These are phyloP conservation scores for Pilaira anomala DNA, from an alignment of 192 early-diverging fungal species.

Conservation along the genomic window DNA sequence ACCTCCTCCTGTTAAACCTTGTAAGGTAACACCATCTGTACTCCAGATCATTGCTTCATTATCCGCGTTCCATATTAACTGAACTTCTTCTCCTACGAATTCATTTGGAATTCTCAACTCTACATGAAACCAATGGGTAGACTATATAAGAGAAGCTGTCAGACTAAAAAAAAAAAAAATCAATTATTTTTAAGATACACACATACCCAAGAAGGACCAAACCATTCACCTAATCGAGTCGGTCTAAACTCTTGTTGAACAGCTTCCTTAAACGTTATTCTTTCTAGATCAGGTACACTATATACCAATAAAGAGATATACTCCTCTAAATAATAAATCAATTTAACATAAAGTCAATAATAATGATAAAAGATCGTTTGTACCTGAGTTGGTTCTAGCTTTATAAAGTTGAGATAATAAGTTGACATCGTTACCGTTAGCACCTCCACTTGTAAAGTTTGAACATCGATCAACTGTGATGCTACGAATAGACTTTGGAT, in stretches of 20 bases:
- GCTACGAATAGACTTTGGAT: constrained; percentile 48
- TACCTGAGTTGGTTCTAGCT: constrained; percentile 37
- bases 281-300: constrained; percentile 62
- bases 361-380: too few species aligned
- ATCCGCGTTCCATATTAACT: constrained; percentile 80
- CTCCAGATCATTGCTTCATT: constrained; percentile 94
- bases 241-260: constrained; percentile 64
- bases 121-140: constrained; percentile 75
- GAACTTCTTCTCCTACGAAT: constrained; percentile 69
- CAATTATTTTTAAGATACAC: background rate
- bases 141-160: constrained; percentile 33
- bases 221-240: constrained; percentile 65
- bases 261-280: constrained; percentile 77
- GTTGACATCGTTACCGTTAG: constrained; percentile 71
- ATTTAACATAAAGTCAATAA: too few species aligned
- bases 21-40: constrained; percentile 71
- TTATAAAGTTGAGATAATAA: constrained; percentile 47
- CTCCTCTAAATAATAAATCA: constrained; percentile 24
- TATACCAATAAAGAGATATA: constrained; percentile 58
- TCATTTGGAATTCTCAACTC: constrained; percentile 65
- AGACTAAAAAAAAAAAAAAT: too few species aligned
- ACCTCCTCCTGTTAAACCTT: constrained; percentile 90
- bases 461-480: constrained; percentile 74
- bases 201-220: constrained; percentile 82
- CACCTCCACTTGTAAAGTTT: constrained; percentile 65